phyloP scores from a whole-genome alignment of 2,329 filamentous ascomycete genomes.

The Epichloe hybrida region DNA sequence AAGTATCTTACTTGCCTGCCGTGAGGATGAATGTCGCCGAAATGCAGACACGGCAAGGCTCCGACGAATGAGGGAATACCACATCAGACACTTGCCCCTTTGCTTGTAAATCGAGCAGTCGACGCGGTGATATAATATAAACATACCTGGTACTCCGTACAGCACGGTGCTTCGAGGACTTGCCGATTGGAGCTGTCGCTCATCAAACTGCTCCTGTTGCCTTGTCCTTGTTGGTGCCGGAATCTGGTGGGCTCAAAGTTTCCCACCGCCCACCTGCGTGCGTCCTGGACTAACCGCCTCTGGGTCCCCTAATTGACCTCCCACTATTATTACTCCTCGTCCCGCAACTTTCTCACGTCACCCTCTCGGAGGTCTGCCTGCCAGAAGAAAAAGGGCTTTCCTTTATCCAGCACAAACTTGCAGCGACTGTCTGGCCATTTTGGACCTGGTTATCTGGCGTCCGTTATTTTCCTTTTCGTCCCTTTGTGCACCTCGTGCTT shows the following conservation, averaged over 20 bases:
- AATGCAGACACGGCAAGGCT: too few species aligned
- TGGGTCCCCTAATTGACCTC: conserved; percentile 5
- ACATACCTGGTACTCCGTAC: too few species aligned
- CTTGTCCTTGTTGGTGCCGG: not conserved
- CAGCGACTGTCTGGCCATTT: conserved; percentile 5
- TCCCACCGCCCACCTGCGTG: not conserved
- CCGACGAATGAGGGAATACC: too few species aligned
- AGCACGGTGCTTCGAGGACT: too few species aligned
- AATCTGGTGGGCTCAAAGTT: not conserved
- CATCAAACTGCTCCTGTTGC: too few species aligned
- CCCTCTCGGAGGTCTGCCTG: conserved; percentile 3
- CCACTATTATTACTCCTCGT: conserved; percentile 1
- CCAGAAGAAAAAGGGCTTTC: conserved; percentile 4
- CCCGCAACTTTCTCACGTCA: conserved; percentile 7
- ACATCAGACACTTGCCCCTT: too few species aligned
- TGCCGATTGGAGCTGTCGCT: too few species aligned
- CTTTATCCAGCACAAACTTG: conserved; percentile 2
- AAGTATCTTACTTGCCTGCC: too few species aligned
- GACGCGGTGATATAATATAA: too few species aligned
- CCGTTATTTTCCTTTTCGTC: conserved; percentile 3
- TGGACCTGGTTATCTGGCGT: conserved; percentile 3
- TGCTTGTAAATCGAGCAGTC: too few species aligned
- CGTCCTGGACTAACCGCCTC: conserved; percentile 3
- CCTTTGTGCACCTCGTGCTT: conserved; percentile 3
- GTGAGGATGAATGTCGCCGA: too few species aligned